Conservation (phyloP, 1,284 basidiomycete species). For the Ceratobasidium sp. region DNA sequence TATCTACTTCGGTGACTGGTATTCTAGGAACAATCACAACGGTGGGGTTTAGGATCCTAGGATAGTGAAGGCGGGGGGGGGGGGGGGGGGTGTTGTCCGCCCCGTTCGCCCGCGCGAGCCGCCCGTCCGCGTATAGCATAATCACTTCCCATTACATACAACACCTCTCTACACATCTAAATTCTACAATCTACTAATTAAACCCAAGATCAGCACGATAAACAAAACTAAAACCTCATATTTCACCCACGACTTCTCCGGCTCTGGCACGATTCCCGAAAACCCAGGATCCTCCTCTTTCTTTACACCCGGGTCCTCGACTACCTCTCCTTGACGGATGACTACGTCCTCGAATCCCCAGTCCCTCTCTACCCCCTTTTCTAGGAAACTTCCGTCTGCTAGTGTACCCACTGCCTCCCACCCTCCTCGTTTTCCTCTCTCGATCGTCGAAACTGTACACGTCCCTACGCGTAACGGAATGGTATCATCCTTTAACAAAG, state of each 20-base stretch:
- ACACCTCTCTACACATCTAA: neutral
- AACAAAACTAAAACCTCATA: neutral
- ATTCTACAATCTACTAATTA: slow-evolving; percentile 41
- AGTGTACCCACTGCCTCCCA: slow-evolving; percentile 57
- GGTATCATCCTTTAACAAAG: slow-evolving; percentile 62
- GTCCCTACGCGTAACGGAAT: slow-evolving; percentile 71
- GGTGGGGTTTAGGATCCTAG: neutral
- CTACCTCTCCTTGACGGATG: slow-evolving; percentile 64
- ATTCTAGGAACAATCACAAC: slow-evolving; percentile 43
- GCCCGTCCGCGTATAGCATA: slow-evolving; percentile 4
- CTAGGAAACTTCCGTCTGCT: slow-evolving; percentile 68
- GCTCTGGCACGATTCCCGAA: slow-evolving; percentile 22
- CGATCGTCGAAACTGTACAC: slow-evolving; percentile 70
- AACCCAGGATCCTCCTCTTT: slow-evolving; percentile 61
- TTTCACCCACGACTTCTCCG: slow-evolving; percentile 34
- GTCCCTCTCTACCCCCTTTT: slow-evolving; percentile 69
- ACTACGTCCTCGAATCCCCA: slow-evolving; percentile 85
- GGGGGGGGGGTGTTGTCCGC: neutral
- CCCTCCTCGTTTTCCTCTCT: slow-evolving; percentile 49
- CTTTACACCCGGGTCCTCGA: slow-evolving; percentile 68
- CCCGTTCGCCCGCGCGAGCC: slow-evolving; percentile 6
- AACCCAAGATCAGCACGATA: neutral
- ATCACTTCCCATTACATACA: slow-evolving; percentile 13
- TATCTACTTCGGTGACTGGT: slow-evolving; percentile 1
- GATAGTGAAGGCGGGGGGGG: no score